Conservation (phyloP, 805 yeast genomes). For the Saccharomyces eubayanus region DNA sequence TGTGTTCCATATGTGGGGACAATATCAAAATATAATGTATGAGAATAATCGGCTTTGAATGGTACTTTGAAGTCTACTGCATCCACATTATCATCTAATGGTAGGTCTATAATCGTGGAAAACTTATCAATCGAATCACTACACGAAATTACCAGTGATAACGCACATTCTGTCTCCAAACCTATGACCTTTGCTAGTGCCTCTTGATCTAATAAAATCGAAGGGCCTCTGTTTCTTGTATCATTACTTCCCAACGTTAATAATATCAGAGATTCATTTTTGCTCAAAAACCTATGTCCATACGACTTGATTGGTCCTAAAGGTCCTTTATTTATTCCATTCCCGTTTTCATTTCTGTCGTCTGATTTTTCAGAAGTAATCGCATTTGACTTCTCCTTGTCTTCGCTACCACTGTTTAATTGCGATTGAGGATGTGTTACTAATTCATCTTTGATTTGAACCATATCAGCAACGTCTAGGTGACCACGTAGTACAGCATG, state of each 20-base stretch:
- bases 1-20: slow-evolving; percentile 75
- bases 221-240: slow-evolving; percentile 46
- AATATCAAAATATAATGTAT: slow-evolving; percentile 67
- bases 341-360: background rate
- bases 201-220: slow-evolving; percentile 64
- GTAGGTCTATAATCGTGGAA: slow-evolving; percentile 64
- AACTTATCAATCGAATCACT: slow-evolving; percentile 39
- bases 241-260: slow-evolving; percentile 86
- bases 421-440: background rate
- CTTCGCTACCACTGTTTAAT: background rate
- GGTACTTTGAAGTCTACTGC: slow-evolving; percentile 66
- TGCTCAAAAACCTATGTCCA: slow-evolving; percentile 68
- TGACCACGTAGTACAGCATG: slow-evolving; percentile 91
- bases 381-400: background rate
- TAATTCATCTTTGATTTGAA: slow-evolving; percentile 31
- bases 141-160: slow-evolving; percentile 56
- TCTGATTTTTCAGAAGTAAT: background rate
- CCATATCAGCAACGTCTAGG: slow-evolving; percentile 52
- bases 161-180: slow-evolving; percentile 84
- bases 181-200: slow-evolving; percentile 66
- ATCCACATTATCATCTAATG: slow-evolving; percentile 65
- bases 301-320: slow-evolving; percentile 61
- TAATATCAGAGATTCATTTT: slow-evolving; percentile 60
- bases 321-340: background rate
- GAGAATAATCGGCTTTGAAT: slow-evolving; percentile 41